These are phyloP conservation scores for Gamsiella multidivaricata DNA, from an alignment of 192 early-diverging fungal genomes.

Conservation along the genomic window DNA sequence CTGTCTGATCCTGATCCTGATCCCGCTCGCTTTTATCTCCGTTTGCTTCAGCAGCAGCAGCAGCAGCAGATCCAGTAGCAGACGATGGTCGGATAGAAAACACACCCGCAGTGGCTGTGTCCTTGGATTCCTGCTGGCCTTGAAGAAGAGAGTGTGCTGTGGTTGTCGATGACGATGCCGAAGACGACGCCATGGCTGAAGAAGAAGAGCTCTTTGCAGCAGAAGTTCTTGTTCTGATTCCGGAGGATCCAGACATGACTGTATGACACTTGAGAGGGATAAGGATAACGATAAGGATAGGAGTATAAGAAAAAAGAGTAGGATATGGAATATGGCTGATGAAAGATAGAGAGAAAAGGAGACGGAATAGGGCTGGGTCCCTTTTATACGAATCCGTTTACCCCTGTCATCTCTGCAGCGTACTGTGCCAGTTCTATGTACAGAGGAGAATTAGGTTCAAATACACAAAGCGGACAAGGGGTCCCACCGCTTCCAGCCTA, in stretches of 20 bases:
- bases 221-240: constrained; percentile 20
- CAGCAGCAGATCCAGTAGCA: neutral
- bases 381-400: no score
- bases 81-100: constrained; percentile 5
- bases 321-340: no score
- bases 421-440: no score
- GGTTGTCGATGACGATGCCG: constrained; percentile 3
- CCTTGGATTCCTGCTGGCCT: no score
- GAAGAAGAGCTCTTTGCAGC: neutral
- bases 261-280: neutral
- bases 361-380: no score
- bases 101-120: neutral
- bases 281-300: neutral
- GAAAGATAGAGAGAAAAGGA: no score
- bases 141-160: constrained; percentile 6
- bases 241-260: constrained; percentile 12
- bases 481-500: no score
- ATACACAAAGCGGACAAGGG: no score
- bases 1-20: no score
- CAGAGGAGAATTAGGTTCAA: no score
- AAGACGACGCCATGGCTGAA: constrained; percentile 2
- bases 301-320: neutral
- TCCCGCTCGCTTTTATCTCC: neutral
- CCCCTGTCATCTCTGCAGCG: no score
- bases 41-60: neutral